A percentile compares a stretch with the other conserved stretches of the same genome.
phyloP scores from a whole-genome alignment of 2,329 filamentous ascomycete genomes.

The Pyrenochaeta sp. region DNA sequence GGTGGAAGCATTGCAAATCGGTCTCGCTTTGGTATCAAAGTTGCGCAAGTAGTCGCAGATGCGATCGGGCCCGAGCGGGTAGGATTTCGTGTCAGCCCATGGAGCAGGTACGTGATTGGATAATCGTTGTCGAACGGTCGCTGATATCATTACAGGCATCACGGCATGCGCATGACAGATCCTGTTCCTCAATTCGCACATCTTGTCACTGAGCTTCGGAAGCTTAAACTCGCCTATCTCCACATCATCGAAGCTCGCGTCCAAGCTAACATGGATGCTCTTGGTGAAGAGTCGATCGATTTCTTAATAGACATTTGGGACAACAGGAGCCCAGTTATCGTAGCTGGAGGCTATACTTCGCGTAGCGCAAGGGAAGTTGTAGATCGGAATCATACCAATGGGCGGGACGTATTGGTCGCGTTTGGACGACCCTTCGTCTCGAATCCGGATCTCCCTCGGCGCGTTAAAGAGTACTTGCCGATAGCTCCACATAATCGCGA shows the following conservation, averaged over 20 bases:
- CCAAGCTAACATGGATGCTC: constrained; percentile 50
- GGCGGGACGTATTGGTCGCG: too few relatives aligned
- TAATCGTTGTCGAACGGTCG: too few relatives aligned
- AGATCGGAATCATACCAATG: too few relatives aligned
- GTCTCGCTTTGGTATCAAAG: constrained; percentile 60
- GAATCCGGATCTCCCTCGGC: too few relatives aligned
- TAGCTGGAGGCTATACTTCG: constrained; percentile 48
- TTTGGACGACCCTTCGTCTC: too few relatives aligned
- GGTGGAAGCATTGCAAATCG: constrained; percentile 61
- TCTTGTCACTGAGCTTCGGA: neutral
- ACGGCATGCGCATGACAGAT: constrained; percentile 70
- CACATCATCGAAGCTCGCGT: constrained; percentile 64
- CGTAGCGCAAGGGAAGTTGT: too few relatives aligned
- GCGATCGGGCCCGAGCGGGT: constrained; percentile 63
- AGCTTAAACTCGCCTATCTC: constrained; percentile 60
- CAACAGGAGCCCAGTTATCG: constrained; percentile 31
- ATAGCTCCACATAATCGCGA: too few relatives aligned
- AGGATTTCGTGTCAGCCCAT: constrained; percentile 68
- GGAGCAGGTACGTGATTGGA: constrained; percentile 57
- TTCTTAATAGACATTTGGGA: constrained; percentile 15
- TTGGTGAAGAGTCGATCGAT: constrained; percentile 17
- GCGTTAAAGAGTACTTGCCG: too few relatives aligned
- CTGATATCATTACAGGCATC: constrained; percentile 24
- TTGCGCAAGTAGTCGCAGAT: constrained; percentile 58
- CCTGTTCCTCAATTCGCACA: constrained; percentile 33